Percentiles rank a stretch among this genome's conserved stretches.
phyloP scores from a whole-genome alignment of 495 filamentous ascomycete genomes.

The Sphaerosporella brunnea region DNA sequence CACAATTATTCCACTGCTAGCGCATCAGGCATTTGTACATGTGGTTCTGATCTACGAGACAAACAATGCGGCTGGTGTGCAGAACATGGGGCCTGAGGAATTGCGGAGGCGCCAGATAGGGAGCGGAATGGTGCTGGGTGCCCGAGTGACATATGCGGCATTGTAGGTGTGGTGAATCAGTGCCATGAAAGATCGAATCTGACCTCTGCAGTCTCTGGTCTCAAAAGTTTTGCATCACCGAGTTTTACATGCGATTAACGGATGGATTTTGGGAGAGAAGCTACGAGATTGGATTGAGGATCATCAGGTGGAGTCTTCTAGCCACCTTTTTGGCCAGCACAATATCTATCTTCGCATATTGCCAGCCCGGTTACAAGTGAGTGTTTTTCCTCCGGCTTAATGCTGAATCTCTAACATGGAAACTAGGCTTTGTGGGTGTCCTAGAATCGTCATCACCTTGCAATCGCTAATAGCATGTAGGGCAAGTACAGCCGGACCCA shows the following conservation, averaged over 20 bases:
- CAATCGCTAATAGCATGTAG: constrained; percentile 5
- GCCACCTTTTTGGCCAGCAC: constrained; percentile 63
- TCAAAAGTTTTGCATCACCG: constrained; percentile 73
- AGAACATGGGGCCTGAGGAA: constrained; percentile 12
- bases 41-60: constrained; percentile 69
- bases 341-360: constrained; percentile 67
- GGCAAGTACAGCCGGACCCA: constrained; percentile 82
- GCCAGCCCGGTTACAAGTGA: constrained; percentile 61
- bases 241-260: constrained; percentile 70
- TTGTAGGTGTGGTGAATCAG: constrained; percentile 37
- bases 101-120: constrained; percentile 39
- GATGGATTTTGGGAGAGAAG: constrained; percentile 49
- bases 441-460: constrained; percentile 3
- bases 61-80: constrained; percentile 46
- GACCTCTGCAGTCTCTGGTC: constrained; percentile 56
- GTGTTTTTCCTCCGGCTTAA: background rate
- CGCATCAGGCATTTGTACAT: constrained; percentile 76
- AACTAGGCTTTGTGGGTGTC: background rate
- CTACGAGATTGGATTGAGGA: constrained; percentile 46
- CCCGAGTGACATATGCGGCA: constrained; percentile 49
- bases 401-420: background rate
- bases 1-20: constrained; percentile 59
- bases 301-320: constrained; percentile 55
- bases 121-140: constrained; percentile 45
- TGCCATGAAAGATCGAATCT: background rate